These are phyloP conservation scores for Solanum rostratum DNA, from an alignment of 257 asterid species.

Conservation along the genomic window DNA sequence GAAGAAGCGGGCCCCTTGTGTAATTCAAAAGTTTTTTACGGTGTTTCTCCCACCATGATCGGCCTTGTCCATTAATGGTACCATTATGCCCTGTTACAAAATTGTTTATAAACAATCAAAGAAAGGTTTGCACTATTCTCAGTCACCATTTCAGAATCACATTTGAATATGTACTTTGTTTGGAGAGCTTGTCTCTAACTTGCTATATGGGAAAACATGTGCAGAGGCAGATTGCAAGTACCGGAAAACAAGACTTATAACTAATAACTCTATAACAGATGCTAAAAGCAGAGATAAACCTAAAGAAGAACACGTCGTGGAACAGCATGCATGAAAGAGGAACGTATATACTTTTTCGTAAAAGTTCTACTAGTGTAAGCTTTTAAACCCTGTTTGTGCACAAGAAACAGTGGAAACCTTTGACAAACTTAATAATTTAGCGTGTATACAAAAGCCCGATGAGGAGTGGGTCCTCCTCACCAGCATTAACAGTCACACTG, in stretches of 20 bases:
- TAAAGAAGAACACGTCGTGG: neutral
- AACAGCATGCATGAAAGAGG: neutral
- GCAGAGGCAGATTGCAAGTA: neutral
- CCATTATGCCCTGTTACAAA: slow-evolving; percentile 73
- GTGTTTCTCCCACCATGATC: slow-evolving; percentile 79
- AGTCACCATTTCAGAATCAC: neutral
- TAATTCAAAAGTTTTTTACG: slow-evolving; percentile 45
- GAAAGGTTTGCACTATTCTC: neutral
- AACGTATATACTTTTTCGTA: neutral
- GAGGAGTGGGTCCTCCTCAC: neutral
- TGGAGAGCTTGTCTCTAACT: neutral
- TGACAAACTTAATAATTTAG: neutral
- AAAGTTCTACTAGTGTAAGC: neutral
- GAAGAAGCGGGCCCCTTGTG: slow-evolving; percentile 92
- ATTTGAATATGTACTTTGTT: neutral
- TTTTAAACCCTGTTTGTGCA: neutral
- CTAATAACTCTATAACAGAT: neutral
- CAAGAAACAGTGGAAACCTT: neutral
- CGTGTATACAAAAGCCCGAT: neutral
- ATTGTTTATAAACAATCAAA: slow-evolving; percentile 12
- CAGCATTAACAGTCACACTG: neutral
- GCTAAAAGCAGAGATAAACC: neutral
- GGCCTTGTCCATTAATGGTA: slow-evolving; percentile 86
- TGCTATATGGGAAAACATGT: neutral
- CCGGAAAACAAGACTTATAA: neutral